phyloP scores from a whole-genome alignment of 352 stramenopile species.

The Phytophthora citrophthora region DNA sequence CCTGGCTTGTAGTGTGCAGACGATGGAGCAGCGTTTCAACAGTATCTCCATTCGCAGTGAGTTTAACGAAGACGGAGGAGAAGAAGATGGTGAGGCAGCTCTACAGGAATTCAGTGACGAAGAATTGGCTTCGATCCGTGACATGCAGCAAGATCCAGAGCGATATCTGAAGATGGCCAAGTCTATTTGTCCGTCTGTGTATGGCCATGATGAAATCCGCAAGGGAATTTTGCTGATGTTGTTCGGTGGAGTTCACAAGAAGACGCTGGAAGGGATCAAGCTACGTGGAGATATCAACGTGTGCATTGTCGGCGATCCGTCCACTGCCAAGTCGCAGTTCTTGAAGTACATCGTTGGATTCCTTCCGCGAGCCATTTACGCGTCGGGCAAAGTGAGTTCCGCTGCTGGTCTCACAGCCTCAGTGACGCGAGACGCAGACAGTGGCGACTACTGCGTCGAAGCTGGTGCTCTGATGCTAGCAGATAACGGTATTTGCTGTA shows the following conservation, averaged over 20 bases:
- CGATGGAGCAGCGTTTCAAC: conserved; percentile 88
- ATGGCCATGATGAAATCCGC: conserved; percentile 96
- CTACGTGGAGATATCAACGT: conserved; percentile 99
- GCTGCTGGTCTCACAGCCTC: conserved; percentile 98
- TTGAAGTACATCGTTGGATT: conserved; percentile 97
- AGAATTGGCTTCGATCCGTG: conserved; percentile 92
- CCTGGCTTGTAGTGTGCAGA: conserved; percentile 95
- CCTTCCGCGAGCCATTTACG: conserved; percentile 97
- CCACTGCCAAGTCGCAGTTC: conserved; percentile 99
- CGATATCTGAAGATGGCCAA: conserved; percentile 95
- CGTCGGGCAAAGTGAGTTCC: conserved; percentile 98
- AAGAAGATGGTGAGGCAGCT: conserved; percentile 36
- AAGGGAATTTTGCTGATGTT: conserved; percentile 97
- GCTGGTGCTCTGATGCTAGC: conserved; percentile 98
- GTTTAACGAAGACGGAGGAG: conserved; percentile 57
- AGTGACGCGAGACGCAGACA: conserved; percentile 95
- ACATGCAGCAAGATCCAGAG: conserved; percentile 91
- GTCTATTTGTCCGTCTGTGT: conserved; percentile 96
- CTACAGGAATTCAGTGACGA: conserved; percentile 90
- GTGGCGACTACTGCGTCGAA: conserved; percentile 91
- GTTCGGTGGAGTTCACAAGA: conserved; percentile 98
- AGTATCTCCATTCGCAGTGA: conserved; percentile 88
- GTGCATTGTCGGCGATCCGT: conserved; percentile 98
- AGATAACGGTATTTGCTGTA: conserved; percentile 99
- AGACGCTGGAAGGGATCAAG: conserved; percentile 96